Evolutionary conservation across 441 rosid genomes (phyloP), one percentile per base, ranked within the genome.

Genomic region (Macaranga tanarius): DNA sequence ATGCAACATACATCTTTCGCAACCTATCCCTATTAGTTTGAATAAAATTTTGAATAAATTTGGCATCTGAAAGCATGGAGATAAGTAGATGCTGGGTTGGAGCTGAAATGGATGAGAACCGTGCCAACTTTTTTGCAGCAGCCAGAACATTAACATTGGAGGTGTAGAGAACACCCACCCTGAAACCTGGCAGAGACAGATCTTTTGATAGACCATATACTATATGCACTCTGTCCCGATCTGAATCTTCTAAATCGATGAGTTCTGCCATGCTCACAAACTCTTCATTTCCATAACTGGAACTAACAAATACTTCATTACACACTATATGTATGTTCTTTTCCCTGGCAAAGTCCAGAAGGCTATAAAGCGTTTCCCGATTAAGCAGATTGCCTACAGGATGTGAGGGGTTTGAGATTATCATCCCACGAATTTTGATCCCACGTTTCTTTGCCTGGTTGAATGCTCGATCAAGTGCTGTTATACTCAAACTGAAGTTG

Each of bases 371-470:
- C 45, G 78, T 83, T 52, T 90, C 94, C 56, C 80, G 86, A 54
- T 73, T 83, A 59, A 82, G 76, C 3, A 92, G 63, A 80, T 79
- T 86, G 72, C 97, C 97, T 72, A 89, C 88, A 19, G 97, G 97
- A 62, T 82, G 88, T 26, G 89, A 82, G 26, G 97, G 99, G 77
- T 91, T 95, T 51, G 96, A 91, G 65, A 92, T 81, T 34, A 95
- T 74, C 26, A 95, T 76, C 42, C 99, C 97, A 7, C 90, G 86
- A 74, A 91, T 89, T 82, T 78, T 88, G 19, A 84, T 73, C 17
- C 99, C 95, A n/a, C 94, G 94, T 72, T 88, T 88, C 79, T 87
- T 92, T 48, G 97, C 97, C 81, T 86, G 99, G 81, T 83, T 83
- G 84, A 84, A 95, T 26, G 91, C 95, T 85, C 81, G 92, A 70